Evolutionary conservation across 495 filamentous ascomycete genomes (phyloP).

Genomic region (Trichoderma reesei): DNA sequence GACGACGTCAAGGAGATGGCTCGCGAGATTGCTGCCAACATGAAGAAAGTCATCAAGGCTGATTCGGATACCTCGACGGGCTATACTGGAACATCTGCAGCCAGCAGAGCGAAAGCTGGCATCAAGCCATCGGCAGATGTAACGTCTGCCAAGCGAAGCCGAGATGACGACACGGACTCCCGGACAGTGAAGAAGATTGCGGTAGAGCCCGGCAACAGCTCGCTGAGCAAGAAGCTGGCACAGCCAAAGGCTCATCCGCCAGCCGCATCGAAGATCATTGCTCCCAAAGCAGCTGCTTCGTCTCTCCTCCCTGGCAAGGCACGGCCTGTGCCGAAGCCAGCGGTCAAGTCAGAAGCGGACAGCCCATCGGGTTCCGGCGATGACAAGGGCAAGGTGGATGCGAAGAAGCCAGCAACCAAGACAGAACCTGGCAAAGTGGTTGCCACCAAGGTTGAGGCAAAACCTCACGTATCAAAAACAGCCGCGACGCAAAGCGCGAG

Average conservation of each 20-base stretch:
- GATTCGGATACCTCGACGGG: slow-evolving; percentile 10
- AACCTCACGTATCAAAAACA: slow-evolving; percentile 12
- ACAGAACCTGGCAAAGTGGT: slow-evolving; percentile 10
- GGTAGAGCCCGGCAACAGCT: slow-evolving; percentile 17
- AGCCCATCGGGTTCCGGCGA: slow-evolving; percentile 9
- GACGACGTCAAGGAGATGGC: slow-evolving; percentile 42
- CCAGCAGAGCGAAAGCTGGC: slow-evolving; percentile 9
- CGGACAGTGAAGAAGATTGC: slow-evolving; percentile 32
- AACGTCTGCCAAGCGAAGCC: slow-evolving; percentile 21
- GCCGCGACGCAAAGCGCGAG: slow-evolving; percentile 8
- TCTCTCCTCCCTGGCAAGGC: slow-evolving; percentile 28
- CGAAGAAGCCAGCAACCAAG: slow-evolving; percentile 11
- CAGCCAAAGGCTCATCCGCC: slow-evolving; percentile 15
- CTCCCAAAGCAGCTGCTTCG: slow-evolving; percentile 15
- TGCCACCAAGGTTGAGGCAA: slow-evolving; percentile 10
- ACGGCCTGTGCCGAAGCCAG: slow-evolving; percentile 23
- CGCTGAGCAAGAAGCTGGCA: slow-evolving; percentile 13
- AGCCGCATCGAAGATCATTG: slow-evolving; percentile 18
- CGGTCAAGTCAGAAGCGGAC: slow-evolving; percentile 21
- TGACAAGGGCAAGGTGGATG: slow-evolving; percentile 10
- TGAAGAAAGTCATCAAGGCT: slow-evolving; percentile 12
- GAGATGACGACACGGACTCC: slow-evolving; percentile 32
- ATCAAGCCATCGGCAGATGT: slow-evolving; percentile 16
- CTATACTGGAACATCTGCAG: slow-evolving; percentile 10
- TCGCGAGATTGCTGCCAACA: slow-evolving; percentile 10